A percentile compares a stretch with the other conserved stretches of the same genome.
Evolutionary conservation across 164 flowering plant species (phyloP).

Genomic region (Macadamia tetraphylla): DNA sequence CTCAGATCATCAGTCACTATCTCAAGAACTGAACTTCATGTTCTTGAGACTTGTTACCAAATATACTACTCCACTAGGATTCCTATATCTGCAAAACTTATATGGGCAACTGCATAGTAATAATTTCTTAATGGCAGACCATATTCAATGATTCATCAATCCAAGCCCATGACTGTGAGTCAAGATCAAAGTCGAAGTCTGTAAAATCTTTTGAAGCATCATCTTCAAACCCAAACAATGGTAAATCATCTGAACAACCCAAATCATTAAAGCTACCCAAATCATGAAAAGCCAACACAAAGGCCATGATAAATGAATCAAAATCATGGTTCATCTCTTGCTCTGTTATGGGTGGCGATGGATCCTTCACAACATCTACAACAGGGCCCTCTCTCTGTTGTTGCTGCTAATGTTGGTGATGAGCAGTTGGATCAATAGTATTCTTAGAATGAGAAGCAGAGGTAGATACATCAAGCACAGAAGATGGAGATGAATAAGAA

Average conservation of each 20-base stretch:
- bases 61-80: slow-evolving; percentile 4
- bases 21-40: slow-evolving; percentile 19
- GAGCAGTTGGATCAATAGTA: not conserved
- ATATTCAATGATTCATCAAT: no score
- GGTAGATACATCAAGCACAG: slow-evolving; percentile 37
- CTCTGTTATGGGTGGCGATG: slow-evolving; percentile 17
- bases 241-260: no score
- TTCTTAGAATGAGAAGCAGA: slow-evolving; percentile 17
- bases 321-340: slow-evolving; percentile 33
- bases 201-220: no score
- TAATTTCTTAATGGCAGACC: no score
- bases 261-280: slow-evolving; percentile 35
- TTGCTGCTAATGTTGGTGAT: not conserved
- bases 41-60: slow-evolving; percentile 16
- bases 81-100: slow-evolving; percentile 57
- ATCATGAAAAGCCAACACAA: slow-evolving; percentile 28
- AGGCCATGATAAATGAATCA: slow-evolving; percentile 36
- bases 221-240: no score
- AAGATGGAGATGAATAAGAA: no score
- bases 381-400: slow-evolving; percentile 15
- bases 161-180: no score
- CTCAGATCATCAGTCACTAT: slow-evolving; percentile 14
- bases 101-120: no score
- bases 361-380: slow-evolving; percentile 25
- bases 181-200: no score